phyloP scores from a whole-genome alignment of 2,329 filamentous ascomycete genomes.

The Neonectria magnoliae region DNA sequence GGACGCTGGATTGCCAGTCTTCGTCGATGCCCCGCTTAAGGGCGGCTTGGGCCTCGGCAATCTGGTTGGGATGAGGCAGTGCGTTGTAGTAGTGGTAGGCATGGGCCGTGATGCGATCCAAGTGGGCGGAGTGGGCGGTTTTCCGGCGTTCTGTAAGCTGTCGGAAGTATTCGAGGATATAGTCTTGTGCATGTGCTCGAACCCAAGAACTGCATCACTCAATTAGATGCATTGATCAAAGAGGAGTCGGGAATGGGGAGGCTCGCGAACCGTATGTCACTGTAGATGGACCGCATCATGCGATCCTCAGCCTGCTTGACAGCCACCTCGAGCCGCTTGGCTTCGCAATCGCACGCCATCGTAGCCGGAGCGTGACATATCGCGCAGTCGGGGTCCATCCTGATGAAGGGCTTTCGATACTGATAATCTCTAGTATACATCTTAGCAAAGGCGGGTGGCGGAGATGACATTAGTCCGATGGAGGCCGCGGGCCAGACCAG shows the following conservation, averaged over 20 bases:
- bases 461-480: conserved; percentile 30
- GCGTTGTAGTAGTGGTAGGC: conserved; percentile 67
- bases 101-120: conserved; percentile 65
- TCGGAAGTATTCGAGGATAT: conserved; percentile 73
- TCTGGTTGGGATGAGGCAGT: conserved; percentile 68
- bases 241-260: conserved; percentile 5
- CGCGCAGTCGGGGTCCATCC: conserved; percentile 76
- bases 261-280: conserved; percentile 67
- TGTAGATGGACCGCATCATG: conserved; percentile 71
- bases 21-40: conserved; percentile 80
- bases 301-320: conserved; percentile 70
- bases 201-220: conserved; percentile 66
- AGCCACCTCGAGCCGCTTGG: conserved; percentile 70
- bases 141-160: conserved; percentile 70
- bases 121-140: conserved; percentile 62
- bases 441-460: conserved; percentile 51
- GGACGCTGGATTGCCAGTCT: conserved; percentile 80
- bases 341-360: conserved; percentile 71
- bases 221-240: conserved; percentile 25
- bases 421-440: conserved; percentile 62
- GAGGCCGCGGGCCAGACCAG: conserved; percentile 22
- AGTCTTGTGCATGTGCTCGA: conserved; percentile 72
- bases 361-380: conserved; percentile 71
- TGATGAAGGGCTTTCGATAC: conserved; percentile 61
- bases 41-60: conserved; percentile 70